Conservation (phyloP, 208 protist genomes). For the Leptomonas seymouri region DNA sequence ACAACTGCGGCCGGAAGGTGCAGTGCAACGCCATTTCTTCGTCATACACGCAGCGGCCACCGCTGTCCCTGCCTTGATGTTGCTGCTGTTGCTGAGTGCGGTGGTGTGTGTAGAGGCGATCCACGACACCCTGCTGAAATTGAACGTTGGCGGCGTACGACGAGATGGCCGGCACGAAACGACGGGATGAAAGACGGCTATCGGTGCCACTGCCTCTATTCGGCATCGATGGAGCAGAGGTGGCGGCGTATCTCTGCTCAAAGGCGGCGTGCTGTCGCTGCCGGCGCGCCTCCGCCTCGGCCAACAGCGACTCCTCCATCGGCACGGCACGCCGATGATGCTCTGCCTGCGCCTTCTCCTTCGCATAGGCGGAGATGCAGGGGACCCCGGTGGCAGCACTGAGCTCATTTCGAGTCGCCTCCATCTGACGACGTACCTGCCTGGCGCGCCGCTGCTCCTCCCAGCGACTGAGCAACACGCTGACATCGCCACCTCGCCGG, state of each 20-base stretch:
- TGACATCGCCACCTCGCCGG: conserved; percentile 23
- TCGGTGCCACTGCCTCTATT: not conserved
- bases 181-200: not conserved
- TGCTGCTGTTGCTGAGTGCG: not conserved
- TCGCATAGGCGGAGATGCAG: conserved; percentile 61
- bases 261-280: conserved; percentile 54
- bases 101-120: conserved; percentile 54
- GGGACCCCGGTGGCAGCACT: conserved; percentile 38
- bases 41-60: conserved; percentile 43
- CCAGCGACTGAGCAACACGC: conserved; percentile 39
- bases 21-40: conserved; percentile 40
- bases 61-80: not conserved
- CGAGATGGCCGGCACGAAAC: conserved; percentile 52
- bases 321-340: conserved; percentile 21
- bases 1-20: conserved; percentile 61
- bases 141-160: conserved; percentile 44
- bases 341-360: conserved; percentile 35
- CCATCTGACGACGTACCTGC: conserved; percentile 28
- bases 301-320: conserved; percentile 63
- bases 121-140: conserved; percentile 47
- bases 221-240: not conserved
- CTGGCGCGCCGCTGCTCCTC: conserved; percentile 44
- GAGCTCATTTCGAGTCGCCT: conserved; percentile 40
- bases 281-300: conserved; percentile 52
- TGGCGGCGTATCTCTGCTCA: conserved; percentile 29